Evolutionary conservation across 805 yeast genomes (phyloP).

Genomic region (Wilhelminamyces savonicus): DNA sequence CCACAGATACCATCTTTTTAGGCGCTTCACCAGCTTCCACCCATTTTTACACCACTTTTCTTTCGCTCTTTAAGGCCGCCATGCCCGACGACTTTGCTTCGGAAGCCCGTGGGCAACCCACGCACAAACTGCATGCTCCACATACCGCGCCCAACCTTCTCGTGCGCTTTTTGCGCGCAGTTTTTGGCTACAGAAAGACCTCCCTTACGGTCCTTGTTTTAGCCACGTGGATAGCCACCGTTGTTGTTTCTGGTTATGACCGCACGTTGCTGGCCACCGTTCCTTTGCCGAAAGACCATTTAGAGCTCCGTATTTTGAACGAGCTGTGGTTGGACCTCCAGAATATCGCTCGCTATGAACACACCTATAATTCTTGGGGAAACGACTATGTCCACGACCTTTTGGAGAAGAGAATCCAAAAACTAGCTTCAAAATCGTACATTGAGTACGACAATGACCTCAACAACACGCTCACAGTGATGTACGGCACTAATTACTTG

Average conservation of each 20-base stretch:
- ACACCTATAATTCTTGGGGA: conserved; percentile 73
- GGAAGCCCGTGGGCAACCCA: too few species aligned
- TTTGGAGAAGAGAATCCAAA: conserved; percentile 38
- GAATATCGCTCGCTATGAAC: conserved; percentile 55
- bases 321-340: conserved; percentile 71
- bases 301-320: conserved; percentile 26
- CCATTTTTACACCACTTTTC: too few species aligned
- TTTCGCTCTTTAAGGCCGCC: too few species aligned
- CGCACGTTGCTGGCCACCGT: conserved; percentile 35
- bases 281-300: conserved; percentile 36
- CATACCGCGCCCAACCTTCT: conserved; percentile 12
- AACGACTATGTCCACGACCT: conserved; percentile 75
- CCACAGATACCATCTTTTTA: too few species aligned
- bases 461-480: conserved; percentile 39
- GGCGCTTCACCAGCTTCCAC: too few species aligned
- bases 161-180: conserved; percentile 32
- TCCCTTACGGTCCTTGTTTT: conserved; percentile 53
- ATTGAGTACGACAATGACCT: conserved; percentile 38
- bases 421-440: too few species aligned
- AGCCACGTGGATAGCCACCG: conserved; percentile 38
- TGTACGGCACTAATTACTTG: conserved; percentile 45
- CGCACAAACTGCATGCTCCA: conserved; percentile 1
- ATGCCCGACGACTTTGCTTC: too few species aligned
- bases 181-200: conserved; percentile 70
- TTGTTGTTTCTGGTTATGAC: conserved; percentile 30